These are phyloP conservation scores for Penicillium italicum DNA, from an alignment of 2,329 filamentous ascomycete species.

Conservation along the genomic window DNA sequence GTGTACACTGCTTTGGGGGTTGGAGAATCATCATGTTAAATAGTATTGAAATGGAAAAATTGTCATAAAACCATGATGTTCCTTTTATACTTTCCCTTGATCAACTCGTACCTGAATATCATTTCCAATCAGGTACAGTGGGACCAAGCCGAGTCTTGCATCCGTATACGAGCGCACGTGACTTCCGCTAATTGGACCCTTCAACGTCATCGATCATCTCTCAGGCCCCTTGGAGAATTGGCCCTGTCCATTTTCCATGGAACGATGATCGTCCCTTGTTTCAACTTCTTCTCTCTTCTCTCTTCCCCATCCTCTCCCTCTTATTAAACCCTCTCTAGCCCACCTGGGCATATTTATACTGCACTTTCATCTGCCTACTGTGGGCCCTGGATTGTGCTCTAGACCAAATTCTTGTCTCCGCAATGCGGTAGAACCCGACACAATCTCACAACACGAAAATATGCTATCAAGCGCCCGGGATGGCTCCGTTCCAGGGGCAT, in stretches of 20 bases:
- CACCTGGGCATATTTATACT: not conserved
- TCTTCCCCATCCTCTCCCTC: slow-evolving; percentile 2
- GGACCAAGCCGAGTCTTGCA: not conserved
- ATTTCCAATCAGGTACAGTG: not conserved
- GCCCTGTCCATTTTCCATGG: slow-evolving; percentile 18
- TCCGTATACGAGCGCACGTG: not conserved
- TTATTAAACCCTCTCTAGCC: not conserved
- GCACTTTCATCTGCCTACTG: slow-evolving; percentile 1
- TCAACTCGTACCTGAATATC: not conserved
- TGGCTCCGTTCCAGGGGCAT: slow-evolving; percentile 23
- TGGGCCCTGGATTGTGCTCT: slow-evolving; percentile 7
- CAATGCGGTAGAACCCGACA: slow-evolving; percentile 19
- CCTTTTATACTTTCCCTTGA: not conserved
- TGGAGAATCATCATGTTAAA: not conserved
- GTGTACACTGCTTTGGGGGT: not conserved
- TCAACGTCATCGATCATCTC: slow-evolving; percentile 13
- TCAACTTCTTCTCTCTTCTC: slow-evolving; percentile 1
- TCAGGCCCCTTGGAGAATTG: slow-evolving; percentile 11
- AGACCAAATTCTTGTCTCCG: slow-evolving; percentile 11
- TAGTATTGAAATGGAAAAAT: not conserved
- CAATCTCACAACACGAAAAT: not conserved
- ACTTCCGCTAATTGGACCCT: not conserved
- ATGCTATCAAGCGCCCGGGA: slow-evolving; percentile 30
- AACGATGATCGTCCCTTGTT: slow-evolving; percentile 19
- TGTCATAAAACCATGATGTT: not conserved